Percentiles rank a stretch among this genome's conserved stretches.
phyloP scores from a whole-genome alignment of 768 basidiomycete species.

The Albatrellus ellisii region DNA sequence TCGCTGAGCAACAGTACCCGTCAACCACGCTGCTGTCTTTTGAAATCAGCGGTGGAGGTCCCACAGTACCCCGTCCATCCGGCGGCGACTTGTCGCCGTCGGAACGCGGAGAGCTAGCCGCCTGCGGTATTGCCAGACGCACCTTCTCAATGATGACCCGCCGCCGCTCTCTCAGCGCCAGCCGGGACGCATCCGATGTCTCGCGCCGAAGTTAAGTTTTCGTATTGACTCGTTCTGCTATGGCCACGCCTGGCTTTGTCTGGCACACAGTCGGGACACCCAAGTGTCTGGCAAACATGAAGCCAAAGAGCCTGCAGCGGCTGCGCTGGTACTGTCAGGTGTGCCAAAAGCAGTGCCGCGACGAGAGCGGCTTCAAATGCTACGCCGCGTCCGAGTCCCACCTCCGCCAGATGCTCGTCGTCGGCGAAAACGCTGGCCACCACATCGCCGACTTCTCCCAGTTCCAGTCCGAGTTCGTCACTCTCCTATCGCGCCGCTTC shows the following conservation, averaged over 20 bases:
- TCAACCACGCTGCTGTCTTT: no score
- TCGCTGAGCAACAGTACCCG: no score
- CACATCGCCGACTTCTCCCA: constrained; percentile 90
- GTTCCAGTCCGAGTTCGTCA: constrained; percentile 87
- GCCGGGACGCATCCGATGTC: no score
- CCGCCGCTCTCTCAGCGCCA: no score
- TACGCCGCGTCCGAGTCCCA: constrained; percentile 83
- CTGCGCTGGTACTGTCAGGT: constrained; percentile 99
- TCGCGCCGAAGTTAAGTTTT: constrained; percentile 7
- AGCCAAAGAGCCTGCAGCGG: constrained; percentile 91
- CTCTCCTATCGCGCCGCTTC: constrained; percentile 72
- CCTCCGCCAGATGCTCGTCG: constrained; percentile 91
- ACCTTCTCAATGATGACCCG: no score
- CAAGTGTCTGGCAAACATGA: constrained; percentile 90
- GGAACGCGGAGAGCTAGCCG: no score
- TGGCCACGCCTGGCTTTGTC: background rate
- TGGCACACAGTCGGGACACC: constrained; percentile 59
- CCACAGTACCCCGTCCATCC: no score
- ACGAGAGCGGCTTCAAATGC: constrained; percentile 99
- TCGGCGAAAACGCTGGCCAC: constrained; percentile 85
- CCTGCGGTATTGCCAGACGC: no score
- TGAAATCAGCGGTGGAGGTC: no score
- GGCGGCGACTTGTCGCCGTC: no score
- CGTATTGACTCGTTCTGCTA: no score
- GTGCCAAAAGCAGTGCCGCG: constrained; percentile 96